Evolutionary conservation across 768 basidiomycete species (phyloP), one percentile per base, ranked within the genome.

Genomic region (Cubamyces lactineus): DNA sequence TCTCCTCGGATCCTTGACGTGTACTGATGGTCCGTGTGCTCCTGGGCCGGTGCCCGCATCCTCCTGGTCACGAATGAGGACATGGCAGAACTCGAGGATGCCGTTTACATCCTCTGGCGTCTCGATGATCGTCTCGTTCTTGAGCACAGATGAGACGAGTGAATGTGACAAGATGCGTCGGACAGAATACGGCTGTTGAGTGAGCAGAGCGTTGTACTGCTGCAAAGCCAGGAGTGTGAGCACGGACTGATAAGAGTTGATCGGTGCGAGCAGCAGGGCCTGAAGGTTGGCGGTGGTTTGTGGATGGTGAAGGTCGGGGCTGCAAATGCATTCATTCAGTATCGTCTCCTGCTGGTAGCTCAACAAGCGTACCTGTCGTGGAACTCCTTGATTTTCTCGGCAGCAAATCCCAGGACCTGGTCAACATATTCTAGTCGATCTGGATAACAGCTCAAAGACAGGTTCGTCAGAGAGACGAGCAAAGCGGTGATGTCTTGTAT

Each of bases 401-500:
- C 86, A 1, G 94, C 93, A 70, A 96, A 99, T 6, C 86, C 87
- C 57, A 98, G 82, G 17, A 98, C 87, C 75, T 98, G 96, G 69
- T 98, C 95, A 41, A 99, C 94, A 70, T 98, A 98, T 79, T 98
- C 95, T 52, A 98, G 82, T 66, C 93, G 82, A 71, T 98, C 96
- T 1, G 97, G 97, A 74, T 99, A 99, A 75, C 96, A 98, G 74
- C 93, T 96, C 24, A 99, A 78, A 0, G 94, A 96, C 12, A 98
- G 83, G 74, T 98, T 98, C 34, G 94, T 92, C 41, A 99, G 79
- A 0, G 97, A 99, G 17, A 98, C 96, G 54, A 98, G 81, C 19
- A 98, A 86, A 0, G 96, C 97, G 0, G 97, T 98, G 73, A 98
- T 89, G 70, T 99, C 97, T 74, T 98, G 96, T 72, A 99, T 94